Evolutionary conservation across 2,329 filamentous ascomycete species (phyloP).

Genomic region (Trichoderma cornu-damae): DNA sequence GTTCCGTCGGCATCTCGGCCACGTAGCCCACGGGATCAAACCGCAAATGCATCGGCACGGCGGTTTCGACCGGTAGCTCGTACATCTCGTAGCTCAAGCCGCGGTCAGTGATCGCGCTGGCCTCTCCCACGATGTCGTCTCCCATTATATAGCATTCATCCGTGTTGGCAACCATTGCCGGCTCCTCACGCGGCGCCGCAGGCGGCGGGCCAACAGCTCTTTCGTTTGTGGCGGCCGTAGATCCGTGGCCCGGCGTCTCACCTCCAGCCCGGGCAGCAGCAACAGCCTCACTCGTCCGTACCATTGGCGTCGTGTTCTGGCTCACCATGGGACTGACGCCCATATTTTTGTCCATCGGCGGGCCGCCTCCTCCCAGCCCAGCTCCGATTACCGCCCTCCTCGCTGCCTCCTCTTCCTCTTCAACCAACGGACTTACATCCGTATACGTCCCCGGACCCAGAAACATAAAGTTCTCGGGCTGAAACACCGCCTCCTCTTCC

Average conservation of each 20-base stretch:
- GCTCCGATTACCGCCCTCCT: slow-evolving; percentile 24
- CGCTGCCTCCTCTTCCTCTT: slow-evolving; percentile 36
- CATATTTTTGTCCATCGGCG: slow-evolving; percentile 21
- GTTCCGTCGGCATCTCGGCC: slow-evolving; percentile 44
- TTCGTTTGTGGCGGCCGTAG: background rate
- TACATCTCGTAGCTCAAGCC: slow-evolving; percentile 21
- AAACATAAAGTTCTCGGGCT: slow-evolving; percentile 50
- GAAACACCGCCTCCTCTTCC: slow-evolving; percentile 39
- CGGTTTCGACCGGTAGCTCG: slow-evolving; percentile 30
- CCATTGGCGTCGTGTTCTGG: slow-evolving; percentile 29
- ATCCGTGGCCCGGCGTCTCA: background rate
- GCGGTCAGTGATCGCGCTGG: background rate
- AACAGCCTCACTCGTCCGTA: slow-evolving; percentile 22
- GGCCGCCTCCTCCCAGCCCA: background rate
- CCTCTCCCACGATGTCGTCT: slow-evolving; percentile 8
- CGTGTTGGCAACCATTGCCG: background rate
- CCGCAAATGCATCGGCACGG: slow-evolving; percentile 20
- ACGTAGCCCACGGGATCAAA: slow-evolving; percentile 42
- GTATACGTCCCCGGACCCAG: slow-evolving; percentile 44
- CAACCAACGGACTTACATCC: slow-evolving; percentile 41
- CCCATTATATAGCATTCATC: slow-evolving; percentile 20
- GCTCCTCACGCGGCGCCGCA: background rate
- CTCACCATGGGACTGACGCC: slow-evolving; percentile 31
- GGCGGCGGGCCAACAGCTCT: slow-evolving; percentile 2
- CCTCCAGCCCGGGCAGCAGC: background rate